Conservation (phyloP, 2,329 filamentous ascomycete species). For the Teratosphaeria epicoccoides region DNA sequence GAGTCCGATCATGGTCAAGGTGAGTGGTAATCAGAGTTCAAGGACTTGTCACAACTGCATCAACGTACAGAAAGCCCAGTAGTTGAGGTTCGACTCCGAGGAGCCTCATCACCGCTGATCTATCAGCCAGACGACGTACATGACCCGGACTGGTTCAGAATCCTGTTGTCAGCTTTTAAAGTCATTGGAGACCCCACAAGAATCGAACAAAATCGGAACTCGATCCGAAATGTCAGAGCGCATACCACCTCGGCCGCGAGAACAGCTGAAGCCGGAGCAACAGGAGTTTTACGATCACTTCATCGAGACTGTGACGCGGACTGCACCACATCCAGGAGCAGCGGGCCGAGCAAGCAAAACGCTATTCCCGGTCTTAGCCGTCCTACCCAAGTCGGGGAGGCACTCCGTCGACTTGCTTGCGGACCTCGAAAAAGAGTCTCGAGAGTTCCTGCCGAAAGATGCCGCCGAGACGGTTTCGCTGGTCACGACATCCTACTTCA, state of each 20-base stretch:
- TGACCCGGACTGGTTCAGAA: too few species aligned
- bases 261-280: not conserved
- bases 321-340: not conserved
- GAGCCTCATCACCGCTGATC: too few species aligned
- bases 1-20: too few species aligned
- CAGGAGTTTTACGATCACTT: not conserved
- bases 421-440: not conserved
- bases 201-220: not conserved
- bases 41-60: too few species aligned
- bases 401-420: not conserved
- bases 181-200: not conserved
- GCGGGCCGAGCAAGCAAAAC: not conserved
- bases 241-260: not conserved
- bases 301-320: not conserved
- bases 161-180: not conserved
- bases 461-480: not conserved
- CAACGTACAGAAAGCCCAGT: too few species aligned
- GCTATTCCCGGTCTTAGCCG: not conserved
- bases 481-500: not conserved
- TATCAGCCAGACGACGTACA: too few species aligned
- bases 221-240: not conserved
- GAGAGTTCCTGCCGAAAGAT: not conserved
- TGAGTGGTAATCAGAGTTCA: too few species aligned
- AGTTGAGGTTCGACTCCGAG: too few species aligned
- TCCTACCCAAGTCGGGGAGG: not conserved